Evolutionary conservation across 306 rosid genomes (phyloP).

Genomic region (Acacia confusa): DNA sequence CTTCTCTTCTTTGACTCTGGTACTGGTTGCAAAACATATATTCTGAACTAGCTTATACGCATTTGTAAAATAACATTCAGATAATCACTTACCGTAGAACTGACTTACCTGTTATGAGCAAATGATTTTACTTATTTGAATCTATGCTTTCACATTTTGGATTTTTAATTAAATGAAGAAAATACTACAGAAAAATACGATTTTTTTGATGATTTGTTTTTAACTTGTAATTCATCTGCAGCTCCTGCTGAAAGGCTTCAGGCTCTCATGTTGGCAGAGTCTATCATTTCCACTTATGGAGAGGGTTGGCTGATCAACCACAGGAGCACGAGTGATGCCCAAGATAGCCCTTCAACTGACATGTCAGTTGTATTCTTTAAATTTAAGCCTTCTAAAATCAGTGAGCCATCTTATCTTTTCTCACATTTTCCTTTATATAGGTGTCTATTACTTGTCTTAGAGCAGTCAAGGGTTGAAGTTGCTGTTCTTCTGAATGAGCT

Average conservation of each 20-base stretch:
- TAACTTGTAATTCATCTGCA: slow-evolving; percentile 45
- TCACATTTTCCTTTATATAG: slow-evolving; percentile 42
- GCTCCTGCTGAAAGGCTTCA: slow-evolving; percentile 87
- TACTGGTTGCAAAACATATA: too few relatives aligned
- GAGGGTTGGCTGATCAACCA: slow-evolving; percentile 73
- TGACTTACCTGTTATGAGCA: slow-evolving; percentile 1
- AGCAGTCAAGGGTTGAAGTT: slow-evolving; percentile 94
- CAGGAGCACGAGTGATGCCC: slow-evolving; percentile 43
- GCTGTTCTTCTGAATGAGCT: slow-evolving; percentile 89
- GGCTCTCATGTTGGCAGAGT: slow-evolving; percentile 84
- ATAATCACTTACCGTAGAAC: neutral
- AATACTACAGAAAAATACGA: slow-evolving; percentile 2
- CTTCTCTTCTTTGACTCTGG: too few relatives aligned
- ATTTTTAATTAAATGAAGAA: neutral
- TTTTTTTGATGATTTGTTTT: neutral
- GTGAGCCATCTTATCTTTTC: slow-evolving; percentile 29
- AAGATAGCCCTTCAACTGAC: slow-evolving; percentile 59
- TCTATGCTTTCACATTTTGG: slow-evolving; percentile 4
- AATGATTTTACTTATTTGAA: neutral
- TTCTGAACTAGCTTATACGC: neutral
- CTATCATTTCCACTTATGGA: slow-evolving; percentile 66
- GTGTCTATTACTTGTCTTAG: slow-evolving; percentile 89
- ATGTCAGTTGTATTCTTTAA: slow-evolving; percentile 48
- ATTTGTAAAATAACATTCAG: slow-evolving; percentile 2
- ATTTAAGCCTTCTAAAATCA: slow-evolving; percentile 3